phyloP scores from a whole-genome alignment of 495 filamentous ascomycete species.

The Penicillium steckii region DNA sequence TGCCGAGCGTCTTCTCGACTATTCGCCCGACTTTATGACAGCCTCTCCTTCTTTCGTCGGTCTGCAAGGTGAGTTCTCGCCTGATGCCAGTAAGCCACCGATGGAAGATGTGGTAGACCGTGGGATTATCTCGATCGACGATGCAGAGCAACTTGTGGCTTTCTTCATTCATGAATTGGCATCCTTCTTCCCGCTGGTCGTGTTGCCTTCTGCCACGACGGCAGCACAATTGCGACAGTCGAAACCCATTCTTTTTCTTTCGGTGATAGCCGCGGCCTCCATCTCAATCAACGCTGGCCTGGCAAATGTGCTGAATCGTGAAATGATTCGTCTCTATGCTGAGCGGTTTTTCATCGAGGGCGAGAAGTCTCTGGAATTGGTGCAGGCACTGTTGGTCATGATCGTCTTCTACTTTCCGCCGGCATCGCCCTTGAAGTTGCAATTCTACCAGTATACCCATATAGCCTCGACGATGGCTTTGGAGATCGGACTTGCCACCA shows the following conservation, averaged over 20 bases:
- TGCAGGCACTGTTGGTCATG: constrained; percentile 50
- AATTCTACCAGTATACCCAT: constrained; percentile 55
- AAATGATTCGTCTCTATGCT: constrained; percentile 48
- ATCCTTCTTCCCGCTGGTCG: constrained; percentile 43
- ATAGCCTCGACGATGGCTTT: constrained; percentile 55
- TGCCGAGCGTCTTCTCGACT: constrained; percentile 25
- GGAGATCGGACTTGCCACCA: constrained; percentile 50
- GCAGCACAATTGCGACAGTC: constrained; percentile 39
- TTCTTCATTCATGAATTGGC: constrained; percentile 43
- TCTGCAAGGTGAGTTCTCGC: constrained; percentile 13
- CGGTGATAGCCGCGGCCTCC: constrained; percentile 48
- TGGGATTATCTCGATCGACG: constrained; percentile 44
- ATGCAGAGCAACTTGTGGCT: constrained; percentile 42
- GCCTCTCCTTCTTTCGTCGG: constrained; percentile 17
- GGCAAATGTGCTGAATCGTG: constrained; percentile 43
- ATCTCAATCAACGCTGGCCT: constrained; percentile 40
- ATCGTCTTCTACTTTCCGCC: constrained; percentile 52
- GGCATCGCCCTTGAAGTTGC: constrained; percentile 43
- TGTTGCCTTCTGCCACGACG: constrained; percentile 35
- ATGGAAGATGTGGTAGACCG: constrained; percentile 44
- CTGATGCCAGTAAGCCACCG: constrained; percentile 10
- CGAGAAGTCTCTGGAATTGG: constrained; percentile 53
- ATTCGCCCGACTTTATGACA: constrained; percentile 26
- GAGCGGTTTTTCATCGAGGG: constrained; percentile 47
- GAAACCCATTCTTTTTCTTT: constrained; percentile 51